Conservation (phyloP, 805 yeast genomes). For the Pichia gijzeniarum region DNA sequence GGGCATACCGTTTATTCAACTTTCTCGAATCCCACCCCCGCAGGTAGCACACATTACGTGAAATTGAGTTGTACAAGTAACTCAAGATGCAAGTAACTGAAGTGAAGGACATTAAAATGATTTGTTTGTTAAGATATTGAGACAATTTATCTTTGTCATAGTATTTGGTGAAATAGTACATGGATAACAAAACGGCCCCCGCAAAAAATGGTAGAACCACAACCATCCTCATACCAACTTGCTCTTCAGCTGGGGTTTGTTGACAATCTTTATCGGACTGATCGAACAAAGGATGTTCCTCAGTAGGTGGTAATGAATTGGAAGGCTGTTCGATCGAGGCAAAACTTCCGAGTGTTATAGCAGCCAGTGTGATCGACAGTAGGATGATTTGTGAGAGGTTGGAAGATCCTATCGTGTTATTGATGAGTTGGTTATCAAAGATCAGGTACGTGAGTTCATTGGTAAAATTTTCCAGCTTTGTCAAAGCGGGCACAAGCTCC, state of each 20-base stretch:
- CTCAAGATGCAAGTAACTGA: constrained; percentile 29
- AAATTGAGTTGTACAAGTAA: constrained; percentile 22
- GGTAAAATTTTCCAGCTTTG: constrained; percentile 7
- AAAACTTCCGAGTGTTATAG: constrained; percentile 27
- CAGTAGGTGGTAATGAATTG: constrained; percentile 30
- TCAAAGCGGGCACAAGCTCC: constrained; percentile 1
- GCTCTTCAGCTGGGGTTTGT: constrained; percentile 10
- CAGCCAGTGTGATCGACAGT: constrained; percentile 23
- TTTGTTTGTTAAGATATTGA: constrained; percentile 31
- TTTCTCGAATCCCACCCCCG: constrained; percentile 23
- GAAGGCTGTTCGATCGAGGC: constrained; percentile 28
- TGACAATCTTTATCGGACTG: constrained; percentile 33
- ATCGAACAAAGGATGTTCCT: constrained; percentile 35
- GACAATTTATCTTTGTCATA: constrained; percentile 29
- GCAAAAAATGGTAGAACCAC: constrained; percentile 40
- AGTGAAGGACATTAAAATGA: constrained; percentile 30
- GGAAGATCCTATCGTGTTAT: constrained; percentile 11
- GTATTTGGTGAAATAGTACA: constrained; percentile 34
- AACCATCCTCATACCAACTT: constrained; percentile 29
- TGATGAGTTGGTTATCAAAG: constrained; percentile 17
- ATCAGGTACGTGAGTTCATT: constrained; percentile 18
- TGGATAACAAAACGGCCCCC: constrained; percentile 31
- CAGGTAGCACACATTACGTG: constrained; percentile 27
- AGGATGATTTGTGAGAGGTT: constrained; percentile 17
- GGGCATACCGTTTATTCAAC: constrained; percentile 33